Conservation (phyloP, 2,329 filamentous ascomycete species). For the Hypoxylon sp. region DNA sequence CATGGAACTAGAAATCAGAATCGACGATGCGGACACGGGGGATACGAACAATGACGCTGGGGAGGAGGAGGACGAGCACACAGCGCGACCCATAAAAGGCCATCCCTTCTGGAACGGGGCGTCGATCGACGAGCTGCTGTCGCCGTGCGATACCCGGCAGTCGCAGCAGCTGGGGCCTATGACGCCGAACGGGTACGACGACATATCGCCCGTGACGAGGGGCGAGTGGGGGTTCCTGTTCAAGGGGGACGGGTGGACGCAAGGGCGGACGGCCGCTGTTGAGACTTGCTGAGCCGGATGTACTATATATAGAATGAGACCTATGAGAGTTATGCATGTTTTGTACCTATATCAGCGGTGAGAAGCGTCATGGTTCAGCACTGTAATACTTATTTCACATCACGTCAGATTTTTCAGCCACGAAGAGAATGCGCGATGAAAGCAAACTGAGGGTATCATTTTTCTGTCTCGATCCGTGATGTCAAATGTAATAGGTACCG, state of each 20-base stretch:
- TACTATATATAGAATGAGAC: too few relatives aligned
- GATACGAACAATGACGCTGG: conserved; percentile 47
- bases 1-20: conserved; percentile 16
- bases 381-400: too few relatives aligned
- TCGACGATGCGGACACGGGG: conserved; percentile 11
- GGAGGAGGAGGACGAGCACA: conserved; percentile 46
- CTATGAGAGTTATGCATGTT: too few relatives aligned
- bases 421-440: too few relatives aligned
- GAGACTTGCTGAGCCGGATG: conserved; percentile 57
- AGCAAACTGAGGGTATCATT: too few relatives aligned
- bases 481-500: too few relatives aligned
- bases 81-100: conserved; percentile 38
- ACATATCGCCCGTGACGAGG: conserved; percentile 68
- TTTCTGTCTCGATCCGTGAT: too few relatives aligned
- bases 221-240: conserved; percentile 71
- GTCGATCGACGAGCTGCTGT: conserved; percentile 57
- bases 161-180: conserved; percentile 53
- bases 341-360: too few relatives aligned
- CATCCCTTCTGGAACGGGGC: conserved; percentile 35
- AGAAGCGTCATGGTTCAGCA: too few relatives aligned
- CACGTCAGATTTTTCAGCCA: too few relatives aligned
- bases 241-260: conserved; percentile 55
- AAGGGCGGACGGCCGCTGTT: conserved; percentile 58
- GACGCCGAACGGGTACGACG: conserved; percentile 68
- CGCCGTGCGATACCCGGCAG: conserved; percentile 30